Conservation (phyloP, 2,329 filamentous ascomycete genomes). For the Venturia effusa region DNA sequence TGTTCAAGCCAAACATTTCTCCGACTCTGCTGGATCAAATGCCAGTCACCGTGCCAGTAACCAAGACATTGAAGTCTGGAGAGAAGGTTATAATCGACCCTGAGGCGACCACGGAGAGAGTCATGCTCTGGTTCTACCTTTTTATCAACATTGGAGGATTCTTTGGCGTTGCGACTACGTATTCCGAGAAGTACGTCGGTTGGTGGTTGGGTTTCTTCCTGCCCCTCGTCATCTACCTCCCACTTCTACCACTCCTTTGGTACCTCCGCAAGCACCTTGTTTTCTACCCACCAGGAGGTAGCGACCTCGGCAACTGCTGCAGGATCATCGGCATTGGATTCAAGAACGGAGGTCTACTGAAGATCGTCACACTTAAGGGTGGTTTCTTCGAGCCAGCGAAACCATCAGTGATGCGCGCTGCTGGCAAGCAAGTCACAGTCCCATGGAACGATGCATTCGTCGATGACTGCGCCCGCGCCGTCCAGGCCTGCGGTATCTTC, state of each 20-base stretch:
- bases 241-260: background rate
- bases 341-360: conserved; percentile 24
- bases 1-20: conserved; percentile 32
- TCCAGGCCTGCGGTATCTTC: conserved; percentile 26
- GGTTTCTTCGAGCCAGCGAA: conserved; percentile 21
- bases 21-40: conserved; percentile 37
- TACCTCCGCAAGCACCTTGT: conserved; percentile 14
- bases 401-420: conserved; percentile 16
- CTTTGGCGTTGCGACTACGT: conserved; percentile 27
- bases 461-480: conserved; percentile 25
- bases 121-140: conserved; percentile 26
- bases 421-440: background rate
- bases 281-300: conserved; percentile 36
- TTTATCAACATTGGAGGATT: conserved; percentile 23
- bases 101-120: conserved; percentile 30
- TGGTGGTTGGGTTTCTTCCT: conserved; percentile 29
- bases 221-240: conserved; percentile 14
- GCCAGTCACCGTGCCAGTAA: conserved; percentile 29
- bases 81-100: conserved; percentile 39
- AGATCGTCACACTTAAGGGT: conserved; percentile 9
- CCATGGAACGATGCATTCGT: conserved; percentile 26
- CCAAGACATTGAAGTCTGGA: conserved; percentile 30
- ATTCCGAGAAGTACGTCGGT: conserved; percentile 31
- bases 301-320: conserved; percentile 35
- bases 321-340: conserved; percentile 31